These are phyloP conservation scores for Hyphopichia wangnamkhiaoensis DNA, from an alignment of 1,139 yeast species.

Conservation along the genomic window DNA sequence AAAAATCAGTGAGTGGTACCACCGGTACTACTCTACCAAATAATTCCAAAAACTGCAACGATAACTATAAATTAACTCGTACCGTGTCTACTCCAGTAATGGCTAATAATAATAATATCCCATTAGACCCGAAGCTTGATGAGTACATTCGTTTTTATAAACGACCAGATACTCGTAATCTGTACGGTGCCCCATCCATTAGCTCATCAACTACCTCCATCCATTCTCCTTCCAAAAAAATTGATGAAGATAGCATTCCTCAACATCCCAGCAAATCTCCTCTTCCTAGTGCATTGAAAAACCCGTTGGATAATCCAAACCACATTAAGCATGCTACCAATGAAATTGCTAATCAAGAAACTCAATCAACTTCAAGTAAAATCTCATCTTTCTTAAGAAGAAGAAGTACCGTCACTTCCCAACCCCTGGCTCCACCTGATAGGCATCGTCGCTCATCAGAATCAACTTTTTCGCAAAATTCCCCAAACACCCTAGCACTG, in stretches of 20 bases:
- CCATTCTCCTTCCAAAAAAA: slow-evolving; percentile 5
- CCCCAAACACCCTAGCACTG: slow-evolving; percentile 9
- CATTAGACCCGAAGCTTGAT: slow-evolving; percentile 55
- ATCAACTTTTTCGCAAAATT: slow-evolving; percentile 6
- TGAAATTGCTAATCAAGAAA: not conserved
- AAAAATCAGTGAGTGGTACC: slow-evolving; percentile 3
- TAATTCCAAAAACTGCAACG: not conserved
- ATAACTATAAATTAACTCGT: slow-evolving; percentile 10
- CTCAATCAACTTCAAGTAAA: slow-evolving; percentile 16
- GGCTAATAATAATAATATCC: slow-evolving; percentile 9
- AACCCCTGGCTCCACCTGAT: slow-evolving; percentile 18
- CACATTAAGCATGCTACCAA: slow-evolving; percentile 9
- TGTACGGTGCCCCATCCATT: not conserved
- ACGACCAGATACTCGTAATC: slow-evolving; percentile 26
- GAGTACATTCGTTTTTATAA: slow-evolving; percentile 57
- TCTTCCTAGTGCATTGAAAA: slow-evolving; percentile 49
- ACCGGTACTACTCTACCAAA: not conserved
- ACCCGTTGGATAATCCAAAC: slow-evolving; percentile 16
- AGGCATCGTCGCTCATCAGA: slow-evolving; percentile 16
- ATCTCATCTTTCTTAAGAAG: slow-evolving; percentile 30
- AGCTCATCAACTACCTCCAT: slow-evolving; percentile 9
- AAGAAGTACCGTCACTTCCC: slow-evolving; percentile 15
- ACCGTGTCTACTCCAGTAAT: slow-evolving; percentile 21
- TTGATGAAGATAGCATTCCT: slow-evolving; percentile 2
- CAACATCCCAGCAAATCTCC: slow-evolving; percentile 32